These are phyloP conservation scores for Lichtheimia ramosa DNA, from an alignment of 371 early-diverging fungal species.

Conservation along the genomic window DNA sequence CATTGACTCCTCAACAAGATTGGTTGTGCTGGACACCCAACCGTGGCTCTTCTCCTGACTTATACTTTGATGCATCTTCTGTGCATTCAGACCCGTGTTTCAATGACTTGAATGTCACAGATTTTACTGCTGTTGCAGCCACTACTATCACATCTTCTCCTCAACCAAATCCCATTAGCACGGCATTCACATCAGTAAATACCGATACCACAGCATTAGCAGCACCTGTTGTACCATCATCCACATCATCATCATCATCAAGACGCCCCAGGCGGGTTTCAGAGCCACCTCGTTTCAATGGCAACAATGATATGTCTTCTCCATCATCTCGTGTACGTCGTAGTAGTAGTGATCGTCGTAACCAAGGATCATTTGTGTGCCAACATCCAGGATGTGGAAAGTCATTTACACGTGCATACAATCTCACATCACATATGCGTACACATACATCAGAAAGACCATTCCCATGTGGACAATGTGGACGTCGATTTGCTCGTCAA, in stretches of 20 bases:
- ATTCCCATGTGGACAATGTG: slow-evolving; percentile 44
- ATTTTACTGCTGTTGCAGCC: slow-evolving; percentile 4
- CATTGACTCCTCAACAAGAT: slow-evolving; percentile 3
- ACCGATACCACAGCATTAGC: background rate
- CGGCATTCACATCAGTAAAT: too few species aligned
- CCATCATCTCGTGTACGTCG: slow-evolving; percentile 14
- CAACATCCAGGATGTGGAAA: slow-evolving; percentile 60
- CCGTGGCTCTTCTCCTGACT: slow-evolving; percentile 12
- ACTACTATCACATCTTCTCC: background rate
- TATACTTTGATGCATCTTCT: slow-evolving; percentile 11
- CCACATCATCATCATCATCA: background rate
- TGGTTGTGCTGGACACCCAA: slow-evolving; percentile 18
- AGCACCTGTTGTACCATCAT: background rate
- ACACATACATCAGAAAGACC: slow-evolving; percentile 59
- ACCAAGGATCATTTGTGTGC: slow-evolving; percentile 12
- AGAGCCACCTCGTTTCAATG: slow-evolving; percentile 19
- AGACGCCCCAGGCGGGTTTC: slow-evolving; percentile 24
- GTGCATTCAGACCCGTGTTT: slow-evolving; percentile 8
- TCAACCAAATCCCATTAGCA: background rate
- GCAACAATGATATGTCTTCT: slow-evolving; percentile 3
- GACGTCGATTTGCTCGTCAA: slow-evolving; percentile 53
- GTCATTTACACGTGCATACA: slow-evolving; percentile 71
- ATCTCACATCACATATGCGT: slow-evolving; percentile 68
- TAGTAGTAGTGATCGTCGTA: slow-evolving; percentile 16
- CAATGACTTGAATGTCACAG: background rate